Conservation (phyloP, 2,329 filamentous ascomycete genomes). For the Blastomyces emzantsi region DNA sequence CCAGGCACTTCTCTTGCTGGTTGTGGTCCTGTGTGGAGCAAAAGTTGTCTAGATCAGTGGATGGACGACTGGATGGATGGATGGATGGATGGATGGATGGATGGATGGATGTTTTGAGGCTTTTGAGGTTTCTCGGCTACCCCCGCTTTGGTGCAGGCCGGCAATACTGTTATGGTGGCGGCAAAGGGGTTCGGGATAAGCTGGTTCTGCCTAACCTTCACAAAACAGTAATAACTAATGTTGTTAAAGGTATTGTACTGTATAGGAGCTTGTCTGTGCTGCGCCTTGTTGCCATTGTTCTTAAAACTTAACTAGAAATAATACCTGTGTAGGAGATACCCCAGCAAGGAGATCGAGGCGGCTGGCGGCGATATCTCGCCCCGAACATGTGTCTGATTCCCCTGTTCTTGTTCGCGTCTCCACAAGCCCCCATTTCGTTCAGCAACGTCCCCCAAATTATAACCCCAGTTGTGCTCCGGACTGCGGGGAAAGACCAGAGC, state of each 20-base stretch:
- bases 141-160: not conserved
- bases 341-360: too few relatives aligned
- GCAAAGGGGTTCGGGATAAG: not conserved
- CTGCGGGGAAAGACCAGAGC: not conserved
- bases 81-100: not conserved
- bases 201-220: not conserved
- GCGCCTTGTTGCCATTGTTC: not conserved
- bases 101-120: not conserved
- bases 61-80: not conserved
- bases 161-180: not conserved
- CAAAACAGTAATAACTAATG: too few relatives aligned
- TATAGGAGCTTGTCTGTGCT: not conserved
- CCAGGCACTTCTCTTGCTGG: not conserved
- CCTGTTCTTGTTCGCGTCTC: not conserved
- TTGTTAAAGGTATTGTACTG: too few relatives aligned
- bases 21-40: not conserved
- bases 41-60: not conserved
- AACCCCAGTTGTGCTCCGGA: not conserved
- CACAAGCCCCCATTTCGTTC: not conserved
- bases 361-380: too few relatives aligned
- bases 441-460: not conserved
- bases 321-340: not conserved
- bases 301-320: not conserved
- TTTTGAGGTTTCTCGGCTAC: not conserved
- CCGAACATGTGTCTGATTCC: not conserved